Evolutionary conservation across 2,329 filamentous ascomycete species (phyloP), one percentile per base, ranked within the genome.

Genomic region (Epichloe sylvatica): DNA sequence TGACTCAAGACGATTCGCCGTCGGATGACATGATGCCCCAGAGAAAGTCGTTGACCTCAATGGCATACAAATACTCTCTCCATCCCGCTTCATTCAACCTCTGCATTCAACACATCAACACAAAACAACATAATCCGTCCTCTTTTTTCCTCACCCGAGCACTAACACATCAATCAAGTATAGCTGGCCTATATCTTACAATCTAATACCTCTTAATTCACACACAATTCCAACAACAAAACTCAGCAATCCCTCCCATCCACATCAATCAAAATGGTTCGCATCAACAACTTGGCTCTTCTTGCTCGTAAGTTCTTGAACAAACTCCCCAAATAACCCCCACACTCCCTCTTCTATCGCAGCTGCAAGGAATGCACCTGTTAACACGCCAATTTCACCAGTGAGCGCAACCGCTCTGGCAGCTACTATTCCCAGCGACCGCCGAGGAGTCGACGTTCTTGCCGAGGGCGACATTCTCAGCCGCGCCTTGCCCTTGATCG

Each of bases 331-430:
- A 30, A 25, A 23, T 5, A 8, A 9, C 8, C 8, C 25, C 25
- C 25, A 4, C 25, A 9, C 25, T 9, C 17, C 25, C 25, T 30
- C 8, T 11, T 11, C 30, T 4, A 0, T 30, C 30, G 7, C 12
- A 8, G 25, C 35, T 8, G 12, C 4, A 23, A 19, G 34, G 4
- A 4, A n/a, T n/a, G 3, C 19, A 21, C 21, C 9, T 11, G 8
- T 30, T 30, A 12, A 23, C 21, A 7, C 40, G 19, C 21, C 21
- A 3, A n/a, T 17, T 8, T 17, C 12, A n/a, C 9, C 21, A 51
- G 49, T 51, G 45, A 47, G 49, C 33, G 49, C 49, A 11, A 37
- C 49, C 36, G 49, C 45, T 33, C 45, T 51, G 17, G 49, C 49
- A 8, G 40, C 45, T n/a, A 47, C 49, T 13, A 36, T 34, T 19